Evolutionary conservation across 345 rosid species (phyloP).

Genomic region (Gossypium arboreum): DNA sequence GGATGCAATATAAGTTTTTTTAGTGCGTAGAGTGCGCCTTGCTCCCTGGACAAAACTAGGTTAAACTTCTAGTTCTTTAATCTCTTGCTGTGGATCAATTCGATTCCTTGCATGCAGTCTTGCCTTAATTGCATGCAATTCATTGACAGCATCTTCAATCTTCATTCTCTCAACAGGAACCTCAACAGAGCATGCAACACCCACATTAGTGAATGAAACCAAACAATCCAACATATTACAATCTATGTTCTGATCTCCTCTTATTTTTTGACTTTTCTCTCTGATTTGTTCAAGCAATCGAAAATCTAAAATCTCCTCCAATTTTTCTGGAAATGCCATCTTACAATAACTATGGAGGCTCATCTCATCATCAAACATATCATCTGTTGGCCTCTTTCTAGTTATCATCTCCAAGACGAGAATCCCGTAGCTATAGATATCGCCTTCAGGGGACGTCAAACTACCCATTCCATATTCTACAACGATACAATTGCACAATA

Average conservation of each 20-base stretch:
- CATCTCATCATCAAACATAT: not conserved
- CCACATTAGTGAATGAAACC: not conserved
- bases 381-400: slow-evolving; percentile 12
- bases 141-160: not conserved
- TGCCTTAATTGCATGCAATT: slow-evolving; percentile 1
- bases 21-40: too few species aligned
- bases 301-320: not conserved
- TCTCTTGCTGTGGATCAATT: not conserved
- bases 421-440: slow-evolving; percentile 10
- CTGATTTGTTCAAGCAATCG: not conserved
- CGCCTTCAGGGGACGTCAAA: not conserved
- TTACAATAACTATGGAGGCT: slow-evolving; percentile 1
- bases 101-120: not conserved
- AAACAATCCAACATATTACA: not conserved
- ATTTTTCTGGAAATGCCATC: not conserved
- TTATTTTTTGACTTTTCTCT: too few species aligned
- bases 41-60: too few species aligned
- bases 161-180: not conserved
- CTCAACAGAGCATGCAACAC: slow-evolving; percentile 1
- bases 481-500: not conserved
- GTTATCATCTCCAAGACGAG: slow-evolving; percentile 14
- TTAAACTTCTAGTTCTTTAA: not conserved
- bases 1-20: too few species aligned
- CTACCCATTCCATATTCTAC: slow-evolving; percentile 2
- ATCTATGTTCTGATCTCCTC: not conserved